Base-by-base conservation (phyloP, 164 flowering plant species). In the Platanus orientalis region DNA sequence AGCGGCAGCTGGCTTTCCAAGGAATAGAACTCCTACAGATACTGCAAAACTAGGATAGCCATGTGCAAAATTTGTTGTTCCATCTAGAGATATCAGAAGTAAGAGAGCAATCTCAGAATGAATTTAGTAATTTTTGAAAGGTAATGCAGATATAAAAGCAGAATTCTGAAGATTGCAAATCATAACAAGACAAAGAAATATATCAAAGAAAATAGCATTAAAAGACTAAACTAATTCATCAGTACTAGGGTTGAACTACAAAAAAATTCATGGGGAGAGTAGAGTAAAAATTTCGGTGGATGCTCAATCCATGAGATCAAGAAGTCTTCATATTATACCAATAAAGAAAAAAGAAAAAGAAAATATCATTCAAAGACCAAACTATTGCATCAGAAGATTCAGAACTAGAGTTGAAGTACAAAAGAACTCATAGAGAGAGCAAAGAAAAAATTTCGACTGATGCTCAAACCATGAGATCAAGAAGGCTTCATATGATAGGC, bases 11-110 rank as follows among this genome's bases (percentile, higher is more conserved):
- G 98, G 98, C 62, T 79, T 93, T 74, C 98, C 98, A 65, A 74
- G 84, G 70, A 75, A 93, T 16, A 90, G 81, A 78, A 93, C 96
- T 45, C 88, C 98, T 56, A 93, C 90, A 27, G 98, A 93, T 63
- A 93, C 97, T 4, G 97, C 96, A 84, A 93, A 93, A 83, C 96
- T 84, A 27, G 98, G 98, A 76, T 93, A 93, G 64, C 94, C 73
- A 61, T 93, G 97, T 1, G 98, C 96, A 75, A 93, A 93, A 68
- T 93, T 93, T 72, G 98, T 93, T 36, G 98, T 93, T 71, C 98
- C 98, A 80, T 93, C 97, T 93, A 63, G 45, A 70, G 28, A 58
- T 40, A 73, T 32, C 59, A 72, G 29, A 71, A 9, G n/a, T 56
- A 57, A 68, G 26, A 74, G 42, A 58, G 20, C 20, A 10, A 61